Evolutionary conservation across 2,329 filamentous ascomycete genomes (phyloP), one percentile per base, ranked within the genome.

Genomic region (Podosphaera leucotricha): DNA sequence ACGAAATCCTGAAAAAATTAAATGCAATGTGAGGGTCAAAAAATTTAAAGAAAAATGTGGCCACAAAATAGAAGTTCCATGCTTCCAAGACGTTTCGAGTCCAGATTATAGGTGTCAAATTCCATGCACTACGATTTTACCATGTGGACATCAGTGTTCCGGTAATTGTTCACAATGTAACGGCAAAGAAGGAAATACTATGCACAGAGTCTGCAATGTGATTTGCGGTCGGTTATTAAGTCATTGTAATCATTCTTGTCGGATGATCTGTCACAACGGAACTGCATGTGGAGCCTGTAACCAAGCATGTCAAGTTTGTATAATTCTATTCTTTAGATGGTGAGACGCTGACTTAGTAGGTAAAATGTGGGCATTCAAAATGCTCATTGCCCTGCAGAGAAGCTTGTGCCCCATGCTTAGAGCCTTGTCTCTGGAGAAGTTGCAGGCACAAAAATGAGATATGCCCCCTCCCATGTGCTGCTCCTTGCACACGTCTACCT

Each of bases 101-200:
- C 38, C 38, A 24, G 19, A 10, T n/a, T 40, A 40, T 16, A 26
- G 20, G 8, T 40, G 38, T 24, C 19, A 15, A n/a, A 22, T 64
- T 50, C 63, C 77, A 7, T 84, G 78, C 52, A 52, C 60, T 2
- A 61, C 68, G 22, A 15, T 46, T 0, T 56, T 82, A 2, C 16
- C 21, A 0, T 82, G 77, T 52, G 70, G 71, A 0, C 75, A 81
- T 54, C 68, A 64, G 53, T 82, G 72, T 60, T 75, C 75, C 0
- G 72, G 70, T 0, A 48, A 79, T 1, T 82, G 77, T 49, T 76
- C 77, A 1, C 77, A 80, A 52, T 33, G 24, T 35, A 30, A 33
- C 6, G 2, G 19, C 16, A 33, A 26, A 10, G 16, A 20, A 13
- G 18, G 18, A 20, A 38, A 21, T 8, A 21, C 16, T 20, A 19